Percentiles rank a stretch among this genome's conserved stretches.
These are phyloP conservation scores for Yamadazyma sp. DNA, from an alignment of 1,139 yeast genomes.

Conservation along the genomic window DNA sequence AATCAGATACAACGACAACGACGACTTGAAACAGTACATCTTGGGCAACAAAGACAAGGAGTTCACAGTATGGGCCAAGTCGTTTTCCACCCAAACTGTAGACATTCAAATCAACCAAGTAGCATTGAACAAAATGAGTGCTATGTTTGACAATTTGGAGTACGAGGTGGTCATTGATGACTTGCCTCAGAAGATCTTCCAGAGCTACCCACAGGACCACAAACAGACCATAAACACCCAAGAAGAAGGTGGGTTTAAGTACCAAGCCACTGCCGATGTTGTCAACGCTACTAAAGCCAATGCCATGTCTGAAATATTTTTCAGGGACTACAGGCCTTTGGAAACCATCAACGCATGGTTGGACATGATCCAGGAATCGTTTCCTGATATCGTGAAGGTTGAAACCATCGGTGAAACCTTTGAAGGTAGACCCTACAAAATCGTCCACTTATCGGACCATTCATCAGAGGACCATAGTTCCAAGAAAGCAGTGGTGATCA, in stretches of 20 bases:
- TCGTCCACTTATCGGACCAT: slow-evolving; percentile 60
- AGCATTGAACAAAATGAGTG: slow-evolving; percentile 22
- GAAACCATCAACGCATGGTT: slow-evolving; percentile 74
- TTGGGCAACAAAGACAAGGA: slow-evolving; percentile 10
- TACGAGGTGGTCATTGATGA: slow-evolving; percentile 51
- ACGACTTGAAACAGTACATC: slow-evolving; percentile 22
- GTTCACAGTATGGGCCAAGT: slow-evolving; percentile 34
- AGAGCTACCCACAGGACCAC: slow-evolving; percentile 46
- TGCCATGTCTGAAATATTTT: slow-evolving; percentile 50
- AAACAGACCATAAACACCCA: slow-evolving; percentile 9
- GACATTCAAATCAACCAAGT: slow-evolving; percentile 35
- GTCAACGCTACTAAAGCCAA: slow-evolving; percentile 18
- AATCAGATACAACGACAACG: slow-evolving; percentile 20
- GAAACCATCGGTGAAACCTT: slow-evolving; percentile 73
- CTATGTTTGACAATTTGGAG: slow-evolving; percentile 20
- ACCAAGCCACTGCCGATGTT: slow-evolving; percentile 21
- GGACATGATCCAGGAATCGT: slow-evolving; percentile 50
- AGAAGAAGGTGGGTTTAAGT: slow-evolving; percentile 12
- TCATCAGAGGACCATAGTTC: slow-evolving; percentile 43
- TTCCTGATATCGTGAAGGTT: slow-evolving; percentile 57
- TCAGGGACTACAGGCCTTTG: slow-evolving; percentile 68
- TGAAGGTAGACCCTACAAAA: slow-evolving; percentile 70
- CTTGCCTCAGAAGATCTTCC: slow-evolving; percentile 54
- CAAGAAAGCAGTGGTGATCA: slow-evolving; percentile 69
- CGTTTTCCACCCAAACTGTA: slow-evolving; percentile 22